These are phyloP conservation scores for Suillus weaverae DNA, from an alignment of 768 basidiomycete species.

Conservation along the genomic window DNA sequence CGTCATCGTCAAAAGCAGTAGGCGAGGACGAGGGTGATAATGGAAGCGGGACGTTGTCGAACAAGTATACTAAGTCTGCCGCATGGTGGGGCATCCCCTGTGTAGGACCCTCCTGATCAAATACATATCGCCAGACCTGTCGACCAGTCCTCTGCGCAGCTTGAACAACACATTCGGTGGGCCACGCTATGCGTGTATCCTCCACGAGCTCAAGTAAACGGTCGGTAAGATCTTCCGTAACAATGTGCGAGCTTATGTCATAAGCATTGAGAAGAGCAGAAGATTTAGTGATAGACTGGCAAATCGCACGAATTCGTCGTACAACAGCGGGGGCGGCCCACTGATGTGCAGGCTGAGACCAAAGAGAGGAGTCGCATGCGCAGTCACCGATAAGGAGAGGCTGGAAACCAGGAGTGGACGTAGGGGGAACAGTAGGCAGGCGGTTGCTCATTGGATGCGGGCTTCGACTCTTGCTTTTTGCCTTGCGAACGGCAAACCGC, in stretches of 20 bases:
- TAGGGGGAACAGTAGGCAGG: background rate
- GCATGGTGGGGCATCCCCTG: conserved; percentile 67
- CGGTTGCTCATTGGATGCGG: conserved; percentile 26
- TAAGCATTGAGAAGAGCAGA: conserved; percentile 65
- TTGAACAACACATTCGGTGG: conserved; percentile 62
- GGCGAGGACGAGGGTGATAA: conserved; percentile 34
- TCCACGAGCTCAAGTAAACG: conserved; percentile 73
- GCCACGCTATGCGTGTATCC: conserved; percentile 76
- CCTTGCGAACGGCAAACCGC: conserved; percentile 26
- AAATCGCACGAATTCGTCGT: conserved; percentile 71
- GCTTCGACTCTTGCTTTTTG: conserved; percentile 26
- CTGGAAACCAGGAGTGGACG: conserved; percentile 40
- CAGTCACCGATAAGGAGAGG: conserved; percentile 79
- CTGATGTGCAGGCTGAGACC: conserved; percentile 56
- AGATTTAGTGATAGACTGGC: conserved; percentile 65
- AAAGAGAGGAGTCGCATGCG: conserved; percentile 60
- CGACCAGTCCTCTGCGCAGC: conserved; percentile 51
- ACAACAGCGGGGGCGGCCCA: conserved; percentile 66
- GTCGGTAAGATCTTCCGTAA: conserved; percentile 66
- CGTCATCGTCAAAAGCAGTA: conserved; percentile 36
- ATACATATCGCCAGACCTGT: conserved; percentile 79
- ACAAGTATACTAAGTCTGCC: conserved; percentile 74
- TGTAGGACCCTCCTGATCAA: conserved; percentile 76
- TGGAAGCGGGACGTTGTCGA: conserved; percentile 70
- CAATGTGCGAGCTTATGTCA: conserved; percentile 62